Base-by-base conservation (phyloP, 768 basidiomycete species). In the Mycena floridula region DNA sequence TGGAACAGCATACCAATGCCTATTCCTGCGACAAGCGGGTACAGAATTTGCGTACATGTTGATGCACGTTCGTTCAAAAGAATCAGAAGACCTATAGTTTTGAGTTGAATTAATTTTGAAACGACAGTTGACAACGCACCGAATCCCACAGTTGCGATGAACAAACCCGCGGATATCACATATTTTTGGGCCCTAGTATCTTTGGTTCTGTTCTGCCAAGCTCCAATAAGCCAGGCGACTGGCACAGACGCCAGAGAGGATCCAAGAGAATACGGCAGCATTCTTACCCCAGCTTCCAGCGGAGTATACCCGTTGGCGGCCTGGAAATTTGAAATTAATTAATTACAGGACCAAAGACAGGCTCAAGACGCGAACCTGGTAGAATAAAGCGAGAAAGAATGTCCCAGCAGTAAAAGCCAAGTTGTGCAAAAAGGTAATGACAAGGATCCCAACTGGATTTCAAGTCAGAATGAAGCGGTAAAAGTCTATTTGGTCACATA, bases 1-100 rank as follows among this genome's bases (percentile, higher is more conserved):
- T 90, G 88, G 62, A 90, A 89, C 22, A 90, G 66, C 77, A 90
- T 82, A 28, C 89, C 89, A 46, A 92, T 58, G 8, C 89, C 89
- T 25, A 87, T 62, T 13, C 89, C 89, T 39, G 84, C 76, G 46
- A 89, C 66, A 28, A 91, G 63, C 6, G 86, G 82, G 58, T 75
- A 84, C n/a, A 70, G 43, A 28, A 65, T 59, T 59, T 87, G 81
- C 27, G 65, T 48, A 13, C 61, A 50, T 25, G 63, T 56, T 32
- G 63, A 55, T 7, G 85, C 71, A 40, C 67, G 55, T 46, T 79
- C 79, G 47, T 81, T 59, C 47, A 92, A 70, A 26, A 82, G 56
- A 48, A 69, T 76, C 57, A 92, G 67, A 45, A 89, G 72, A 25
- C 85, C 89, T 91, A 57, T 43, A 30, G 35, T 43, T 46, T 16